Evolutionary conservation across 495 filamentous ascomycete genomes (phyloP).

Genomic region (Aspergillus bridgeri): DNA sequence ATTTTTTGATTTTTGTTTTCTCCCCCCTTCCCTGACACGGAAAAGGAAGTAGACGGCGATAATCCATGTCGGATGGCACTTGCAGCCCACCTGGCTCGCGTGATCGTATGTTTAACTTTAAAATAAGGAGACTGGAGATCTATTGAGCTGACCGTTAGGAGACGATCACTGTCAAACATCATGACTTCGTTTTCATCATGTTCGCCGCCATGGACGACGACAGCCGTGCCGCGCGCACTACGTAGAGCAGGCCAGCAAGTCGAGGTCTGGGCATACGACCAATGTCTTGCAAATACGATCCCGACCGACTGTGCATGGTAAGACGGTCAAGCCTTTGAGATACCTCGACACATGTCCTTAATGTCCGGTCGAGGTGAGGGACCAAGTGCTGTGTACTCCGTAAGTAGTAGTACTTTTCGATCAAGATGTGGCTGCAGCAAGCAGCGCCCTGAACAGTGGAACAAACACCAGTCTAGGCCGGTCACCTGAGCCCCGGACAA

Average conservation of each 20-base stretch:
- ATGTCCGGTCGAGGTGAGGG: conserved; percentile 22
- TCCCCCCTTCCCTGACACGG: neutral
- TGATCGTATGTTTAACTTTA: conserved; percentile 1
- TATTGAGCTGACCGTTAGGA: conserved; percentile 7
- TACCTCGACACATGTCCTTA: conserved; percentile 16
- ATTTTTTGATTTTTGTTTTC: neutral
- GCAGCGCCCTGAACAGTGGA: conserved; percentile 16
- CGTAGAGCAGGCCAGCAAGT: conserved; percentile 4
- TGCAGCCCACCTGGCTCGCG: neutral
- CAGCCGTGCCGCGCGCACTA: neutral
- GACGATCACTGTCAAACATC: conserved; percentile 9
- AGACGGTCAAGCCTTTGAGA: neutral
- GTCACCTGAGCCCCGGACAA: conserved; percentile 22
- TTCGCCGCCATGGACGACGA: neutral
- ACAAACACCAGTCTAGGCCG: conserved; percentile 17
- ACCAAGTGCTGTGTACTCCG: no score
- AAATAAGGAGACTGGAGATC: neutral
- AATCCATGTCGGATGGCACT: neutral
- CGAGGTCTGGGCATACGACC: conserved; percentile 7
- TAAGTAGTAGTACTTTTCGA: conserved; percentile 10
- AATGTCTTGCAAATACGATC: neutral
- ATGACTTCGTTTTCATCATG: conserved; percentile 1
- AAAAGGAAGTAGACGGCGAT: neutral
- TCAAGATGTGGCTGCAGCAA: conserved; percentile 37
- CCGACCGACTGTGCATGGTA: neutral